phyloP scores from a whole-genome alignment of 2,329 filamentous ascomycete species.

The Daldinia eschscholtzii region DNA sequence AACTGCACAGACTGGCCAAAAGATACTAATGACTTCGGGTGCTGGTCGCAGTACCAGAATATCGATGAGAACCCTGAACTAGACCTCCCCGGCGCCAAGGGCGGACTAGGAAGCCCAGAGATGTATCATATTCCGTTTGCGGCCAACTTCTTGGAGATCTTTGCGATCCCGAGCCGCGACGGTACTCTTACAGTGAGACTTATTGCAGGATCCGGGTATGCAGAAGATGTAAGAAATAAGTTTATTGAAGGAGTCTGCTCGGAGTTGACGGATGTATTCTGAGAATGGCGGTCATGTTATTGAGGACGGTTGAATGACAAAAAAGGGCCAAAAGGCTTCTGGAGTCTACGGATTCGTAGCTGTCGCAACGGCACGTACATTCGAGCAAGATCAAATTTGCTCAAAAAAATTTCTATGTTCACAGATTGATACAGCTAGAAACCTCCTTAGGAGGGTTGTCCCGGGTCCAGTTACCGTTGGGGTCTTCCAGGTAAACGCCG shows the following conservation, averaged over 20 bases:
- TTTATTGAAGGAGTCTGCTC: constrained; percentile 3
- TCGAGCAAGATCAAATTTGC: background rate
- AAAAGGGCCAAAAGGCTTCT: background rate
- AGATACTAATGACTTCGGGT: constrained; percentile 15
- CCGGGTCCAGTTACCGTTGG: background rate
- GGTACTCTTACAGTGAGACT: constrained; percentile 4
- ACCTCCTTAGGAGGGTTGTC: background rate
- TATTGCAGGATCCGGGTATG: constrained; percentile 1
- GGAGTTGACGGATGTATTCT: constrained; percentile 2
- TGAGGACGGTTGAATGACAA: background rate
- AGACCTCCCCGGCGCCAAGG: background rate
- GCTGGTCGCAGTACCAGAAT: constrained; percentile 21
- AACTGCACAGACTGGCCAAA: constrained; percentile 19
- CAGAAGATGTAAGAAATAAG: background rate
- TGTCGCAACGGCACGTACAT: background rate
- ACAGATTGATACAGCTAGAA: background rate
- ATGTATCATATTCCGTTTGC: constrained; percentile 8
- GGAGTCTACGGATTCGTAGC: background rate
- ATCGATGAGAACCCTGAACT: constrained; percentile 10
- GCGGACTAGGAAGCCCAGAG: background rate
- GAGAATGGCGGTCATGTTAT: background rate
- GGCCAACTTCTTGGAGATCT: constrained; percentile 5
- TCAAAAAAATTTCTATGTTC: background rate
- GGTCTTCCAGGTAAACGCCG: background rate
- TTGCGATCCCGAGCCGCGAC: background rate